A percentile compares a stretch with the other conserved stretches of the same genome.
These are phyloP conservation scores for Monosporozyma unispora DNA, from an alignment of 805 yeast genomes.

Conservation along the genomic window DNA sequence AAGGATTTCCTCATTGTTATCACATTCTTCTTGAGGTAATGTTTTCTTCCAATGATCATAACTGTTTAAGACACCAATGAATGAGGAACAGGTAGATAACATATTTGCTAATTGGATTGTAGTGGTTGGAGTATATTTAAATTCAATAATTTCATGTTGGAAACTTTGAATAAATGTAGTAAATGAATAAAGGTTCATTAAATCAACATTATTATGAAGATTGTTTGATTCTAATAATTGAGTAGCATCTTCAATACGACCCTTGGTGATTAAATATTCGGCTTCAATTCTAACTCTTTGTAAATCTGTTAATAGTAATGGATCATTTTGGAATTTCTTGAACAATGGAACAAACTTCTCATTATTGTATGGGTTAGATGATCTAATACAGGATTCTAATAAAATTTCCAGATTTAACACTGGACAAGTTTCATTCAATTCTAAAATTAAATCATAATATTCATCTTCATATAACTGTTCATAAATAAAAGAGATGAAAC, in stretches of 20 bases:
- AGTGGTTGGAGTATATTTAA: conserved; percentile 9
- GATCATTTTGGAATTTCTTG: conserved; percentile 10
- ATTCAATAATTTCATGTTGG: conserved; percentile 3
- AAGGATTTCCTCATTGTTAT: conserved; percentile 1
- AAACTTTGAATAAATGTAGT: conserved; percentile 21
- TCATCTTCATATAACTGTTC: conserved; percentile 12
- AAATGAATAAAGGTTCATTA: conserved; percentile 18
- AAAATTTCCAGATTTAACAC: conserved; percentile 18
- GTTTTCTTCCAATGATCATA: conserved; percentile 1
- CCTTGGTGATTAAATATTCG: conserved; percentile 17
- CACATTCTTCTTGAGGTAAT: background rate
- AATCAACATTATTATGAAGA: conserved; percentile 9
- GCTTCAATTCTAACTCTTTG: conserved; percentile 11
- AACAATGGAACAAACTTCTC: conserved; percentile 12
- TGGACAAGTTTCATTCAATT: conserved; percentile 21
- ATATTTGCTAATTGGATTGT: background rate
- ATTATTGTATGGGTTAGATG: conserved; percentile 12
- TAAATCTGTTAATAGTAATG: conserved; percentile 6
- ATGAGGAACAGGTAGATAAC: background rate
- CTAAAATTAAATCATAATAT: conserved; percentile 13
- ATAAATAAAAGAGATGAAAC: conserved; percentile 18
- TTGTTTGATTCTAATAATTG: conserved; percentile 6
- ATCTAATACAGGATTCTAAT: conserved; percentile 20
- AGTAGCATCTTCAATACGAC: conserved; percentile 18
- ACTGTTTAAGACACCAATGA: background rate